Conservation (phyloP, 75 land plant species). For the Larix kaempferi region DNA sequence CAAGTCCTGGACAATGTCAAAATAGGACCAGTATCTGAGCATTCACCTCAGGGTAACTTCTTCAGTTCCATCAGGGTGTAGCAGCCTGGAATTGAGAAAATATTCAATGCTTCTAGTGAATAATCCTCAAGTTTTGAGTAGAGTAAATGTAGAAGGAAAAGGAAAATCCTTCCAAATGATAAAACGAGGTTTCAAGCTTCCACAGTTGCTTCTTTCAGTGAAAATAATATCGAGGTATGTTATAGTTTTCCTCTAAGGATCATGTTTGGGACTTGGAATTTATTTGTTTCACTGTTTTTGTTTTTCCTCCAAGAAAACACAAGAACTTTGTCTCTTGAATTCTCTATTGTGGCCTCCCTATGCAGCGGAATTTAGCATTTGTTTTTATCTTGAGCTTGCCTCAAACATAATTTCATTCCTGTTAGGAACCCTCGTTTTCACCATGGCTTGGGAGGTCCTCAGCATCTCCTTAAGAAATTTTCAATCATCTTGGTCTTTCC, state of each 20-base stretch:
- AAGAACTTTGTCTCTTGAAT: not conserved
- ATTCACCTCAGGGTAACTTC: not conserved
- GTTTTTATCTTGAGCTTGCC: too few species aligned
- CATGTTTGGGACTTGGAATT: not conserved
- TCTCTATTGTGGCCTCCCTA: not conserved
- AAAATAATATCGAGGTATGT: slow-evolving; percentile 25
- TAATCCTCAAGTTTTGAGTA: slow-evolving; percentile 51
- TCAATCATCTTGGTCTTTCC: too few species aligned
- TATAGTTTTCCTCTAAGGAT: not conserved
- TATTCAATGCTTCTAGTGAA: slow-evolving; percentile 40
- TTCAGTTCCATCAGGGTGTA: not conserved
- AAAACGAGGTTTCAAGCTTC: slow-evolving; percentile 27
- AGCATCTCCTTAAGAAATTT: too few species aligned
- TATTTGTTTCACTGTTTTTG: not conserved
- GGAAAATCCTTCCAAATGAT: slow-evolving; percentile 37
- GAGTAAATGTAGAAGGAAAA: slow-evolving; percentile 36
- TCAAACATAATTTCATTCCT: not conserved
- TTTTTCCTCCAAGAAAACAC: not conserved
- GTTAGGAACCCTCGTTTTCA: too few species aligned
- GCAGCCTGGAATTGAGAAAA: slow-evolving; percentile 14
- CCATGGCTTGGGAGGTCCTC: too few species aligned
- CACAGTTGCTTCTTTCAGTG: slow-evolving; percentile 5
- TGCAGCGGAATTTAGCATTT: not conserved
- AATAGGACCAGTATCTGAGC: not conserved
- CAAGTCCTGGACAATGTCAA: not conserved